Base-by-base conservation (phyloP, 257 asterid genomes). In the Primulina tabacum region DNA sequence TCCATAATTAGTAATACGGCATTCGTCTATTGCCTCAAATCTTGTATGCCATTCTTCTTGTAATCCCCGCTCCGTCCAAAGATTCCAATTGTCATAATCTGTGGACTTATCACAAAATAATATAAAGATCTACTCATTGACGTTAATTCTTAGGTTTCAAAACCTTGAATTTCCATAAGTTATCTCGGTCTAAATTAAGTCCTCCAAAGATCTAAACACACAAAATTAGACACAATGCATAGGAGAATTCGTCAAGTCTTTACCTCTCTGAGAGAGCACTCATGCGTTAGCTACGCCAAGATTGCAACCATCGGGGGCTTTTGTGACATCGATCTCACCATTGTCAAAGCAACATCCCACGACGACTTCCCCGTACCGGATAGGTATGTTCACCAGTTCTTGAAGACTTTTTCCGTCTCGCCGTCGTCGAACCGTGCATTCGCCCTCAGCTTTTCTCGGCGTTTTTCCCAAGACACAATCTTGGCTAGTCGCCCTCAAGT, bases 401-500 rank as follows among this genome's bases (percentile, higher is more conserved):
- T 85, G n/a, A 82, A 82, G 62, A 78, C 80, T 1, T 85, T 90
- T 69, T 69, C 83, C 63, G 74, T 88, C 64, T 85, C 92, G 0
- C 81, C 86, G 0, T 58, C 89, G 17, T 82, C 88, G 0, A 63
- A 33, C 57, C 75, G 80, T 2, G 62, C 82, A 4, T 90, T 90
- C 28, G 72, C 83, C 38, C 38, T 76, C 29, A 72, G 75, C 75
- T 82, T 90, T 52, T 64, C 77, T 17, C 72, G 82, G 2, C 74
- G 93, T 12, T 81, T 88, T 81, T 88, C 21, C 70, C 38, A 77
- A 60, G 66, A 90, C 97, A 2, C 71, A 32, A 2, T 82, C 89
- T 1, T 88, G 93, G 97, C 60, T 84, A 33, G 95, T 85, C 0
- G 93, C 95, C 4, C 79, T 90, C 7, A 90, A 88, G 77, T 90